Conservation (phyloP, 768 basidiomycete species). For the Lactifluus volemus region DNA sequence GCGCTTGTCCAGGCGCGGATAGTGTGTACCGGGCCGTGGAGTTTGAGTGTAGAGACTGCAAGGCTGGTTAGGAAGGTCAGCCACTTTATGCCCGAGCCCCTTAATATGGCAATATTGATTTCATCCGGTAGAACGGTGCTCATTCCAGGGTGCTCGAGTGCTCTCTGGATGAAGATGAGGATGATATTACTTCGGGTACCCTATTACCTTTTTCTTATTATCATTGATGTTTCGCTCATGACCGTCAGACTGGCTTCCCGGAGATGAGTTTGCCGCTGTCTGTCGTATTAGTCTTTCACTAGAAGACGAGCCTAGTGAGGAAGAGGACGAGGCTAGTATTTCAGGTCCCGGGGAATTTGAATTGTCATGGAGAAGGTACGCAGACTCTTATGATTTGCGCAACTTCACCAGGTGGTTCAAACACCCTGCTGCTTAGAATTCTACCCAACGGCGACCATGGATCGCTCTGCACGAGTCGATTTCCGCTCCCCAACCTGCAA, state of each 20-base stretch:
- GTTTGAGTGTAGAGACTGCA: conserved; percentile 43
- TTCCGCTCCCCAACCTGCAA: conserved; percentile 52
- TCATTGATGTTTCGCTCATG: not conserved
- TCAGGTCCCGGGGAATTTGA: conserved; percentile 50
- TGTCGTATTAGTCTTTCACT: conserved; percentile 43
- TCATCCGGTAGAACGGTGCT: conserved; percentile 31
- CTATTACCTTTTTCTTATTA: not conserved
- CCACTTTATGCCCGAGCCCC: not conserved
- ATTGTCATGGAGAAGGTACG: conserved; percentile 58
- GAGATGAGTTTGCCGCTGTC: conserved; percentile 54
- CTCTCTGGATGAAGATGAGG: conserved; percentile 38
- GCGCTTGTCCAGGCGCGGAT: conserved; percentile 47
- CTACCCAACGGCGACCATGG: conserved; percentile 37
- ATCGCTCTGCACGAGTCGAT: conserved; percentile 37
- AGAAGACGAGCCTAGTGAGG: conserved; percentile 31
- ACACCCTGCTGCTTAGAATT: conserved; percentile 31
- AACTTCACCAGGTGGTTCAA: not conserved
- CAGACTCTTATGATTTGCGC: not conserved
- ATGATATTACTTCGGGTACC: conserved; percentile 39
- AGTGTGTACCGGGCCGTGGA: conserved; percentile 47
- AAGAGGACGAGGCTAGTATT: conserved; percentile 27
- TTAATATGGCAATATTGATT: not conserved
- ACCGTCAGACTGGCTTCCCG: conserved; percentile 47
- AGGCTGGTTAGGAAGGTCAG: conserved; percentile 42
- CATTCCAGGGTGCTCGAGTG: conserved; percentile 43